Percentiles rank a stretch among this genome's conserved stretches.
Evolutionary conservation across 768 basidiomycete genomes (phyloP).

Genomic region (Lactarius vividus): DNA sequence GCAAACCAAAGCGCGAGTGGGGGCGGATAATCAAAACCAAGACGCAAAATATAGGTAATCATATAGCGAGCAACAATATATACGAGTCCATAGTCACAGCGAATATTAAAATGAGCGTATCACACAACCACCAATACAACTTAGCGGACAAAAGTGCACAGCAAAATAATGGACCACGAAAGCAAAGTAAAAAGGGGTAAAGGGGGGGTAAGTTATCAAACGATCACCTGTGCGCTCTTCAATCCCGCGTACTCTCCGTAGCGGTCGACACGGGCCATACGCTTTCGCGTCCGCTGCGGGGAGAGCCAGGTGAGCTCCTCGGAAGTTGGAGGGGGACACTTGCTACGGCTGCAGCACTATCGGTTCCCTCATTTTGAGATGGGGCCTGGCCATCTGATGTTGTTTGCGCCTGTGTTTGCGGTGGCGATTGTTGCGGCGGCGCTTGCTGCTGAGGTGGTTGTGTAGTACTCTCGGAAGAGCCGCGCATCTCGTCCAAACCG

Average conservation of each 20-base stretch:
- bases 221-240: conserved; percentile 11
- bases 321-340: conserved; percentile 32
- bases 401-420: not conserved
- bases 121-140: conserved; percentile 15
- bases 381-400: conserved; percentile 5
- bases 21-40: conserved; percentile 13
- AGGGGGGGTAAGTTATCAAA: not conserved
- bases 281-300: conserved; percentile 29
- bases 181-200: conserved; percentile 16
- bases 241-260: conserved; percentile 26
- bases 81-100: conserved; percentile 27
- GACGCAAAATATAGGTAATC: conserved; percentile 14
- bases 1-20: conserved; percentile 5
- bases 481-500: conserved; percentile 74
- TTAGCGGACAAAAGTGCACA: conserved; percentile 15
- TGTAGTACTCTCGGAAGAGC: conserved; percentile 28
- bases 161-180: conserved; percentile 24
- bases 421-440: not conserved
- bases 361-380: conserved; percentile 21
- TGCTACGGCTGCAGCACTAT: conserved; percentile 17
- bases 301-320: conserved; percentile 30
- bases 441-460: not conserved
- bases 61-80: conserved; percentile 25
- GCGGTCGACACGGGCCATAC: conserved; percentile 36
- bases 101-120: conserved; percentile 23